A percentile compares a stretch with the other conserved stretches of the same genome.
Conservation (phyloP, 2,329 filamentous ascomycete genomes). For the Diaporthe amygdali region DNA sequence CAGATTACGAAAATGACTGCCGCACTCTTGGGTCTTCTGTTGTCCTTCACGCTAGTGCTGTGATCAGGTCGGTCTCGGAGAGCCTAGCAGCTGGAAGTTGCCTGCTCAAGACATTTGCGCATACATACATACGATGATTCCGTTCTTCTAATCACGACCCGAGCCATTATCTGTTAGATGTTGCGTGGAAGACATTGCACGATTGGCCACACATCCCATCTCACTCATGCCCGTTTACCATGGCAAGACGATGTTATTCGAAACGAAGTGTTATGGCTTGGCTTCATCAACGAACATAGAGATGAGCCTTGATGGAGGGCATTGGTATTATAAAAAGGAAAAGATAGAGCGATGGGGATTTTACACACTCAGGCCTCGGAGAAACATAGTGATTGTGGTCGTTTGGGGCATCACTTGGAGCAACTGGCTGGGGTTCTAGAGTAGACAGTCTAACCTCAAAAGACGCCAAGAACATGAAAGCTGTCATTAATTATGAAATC, state of each 20-base stretch:
- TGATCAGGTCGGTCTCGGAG: slow-evolving; percentile 33
- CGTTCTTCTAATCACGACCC: neutral
- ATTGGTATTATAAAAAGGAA: neutral
- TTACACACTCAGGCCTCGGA: neutral
- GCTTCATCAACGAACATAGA: neutral
- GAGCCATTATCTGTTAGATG: neutral
- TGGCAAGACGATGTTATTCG: neutral
- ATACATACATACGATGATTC: neutral
- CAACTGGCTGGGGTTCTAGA: neutral
- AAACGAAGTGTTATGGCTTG: neutral
- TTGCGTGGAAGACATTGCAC: neutral
- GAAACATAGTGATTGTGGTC: neutral
- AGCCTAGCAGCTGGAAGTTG: neutral
- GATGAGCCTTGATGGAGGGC: neutral
- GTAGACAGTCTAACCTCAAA: neutral
- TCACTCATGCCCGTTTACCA: neutral
- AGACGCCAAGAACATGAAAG: neutral
- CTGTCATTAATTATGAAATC: neutral
- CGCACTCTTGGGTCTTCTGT: slow-evolving; percentile 56
- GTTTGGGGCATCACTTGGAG: slow-evolving; percentile 13
- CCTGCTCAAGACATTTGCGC: neutral
- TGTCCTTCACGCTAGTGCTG: slow-evolving; percentile 57
- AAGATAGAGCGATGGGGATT: neutral
- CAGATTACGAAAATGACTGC: slow-evolving; percentile 55
- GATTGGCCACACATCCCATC: neutral